A percentile compares a stretch with the other conserved stretches of the same genome.
Conservation (phyloP, 2,329 filamentous ascomycete genomes). For the Didymella pinodella region DNA sequence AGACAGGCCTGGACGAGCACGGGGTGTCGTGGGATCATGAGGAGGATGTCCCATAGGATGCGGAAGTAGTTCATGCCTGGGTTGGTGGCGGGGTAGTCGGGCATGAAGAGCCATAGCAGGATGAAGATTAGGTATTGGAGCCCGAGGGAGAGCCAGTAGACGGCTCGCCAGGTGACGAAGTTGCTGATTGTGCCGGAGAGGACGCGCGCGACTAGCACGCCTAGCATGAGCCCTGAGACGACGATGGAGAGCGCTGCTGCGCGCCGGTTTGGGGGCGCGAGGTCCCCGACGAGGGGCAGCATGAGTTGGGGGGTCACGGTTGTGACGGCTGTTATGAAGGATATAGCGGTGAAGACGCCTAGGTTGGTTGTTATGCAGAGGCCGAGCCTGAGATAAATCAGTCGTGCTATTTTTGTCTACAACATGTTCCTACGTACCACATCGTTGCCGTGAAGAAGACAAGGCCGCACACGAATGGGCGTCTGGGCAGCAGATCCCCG, state of each 20-base stretch:
- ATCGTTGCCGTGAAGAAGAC: constrained; percentile 72
- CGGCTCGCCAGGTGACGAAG: constrained; percentile 75
- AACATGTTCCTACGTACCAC: constrained; percentile 59
- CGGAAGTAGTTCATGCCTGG: constrained; percentile 71
- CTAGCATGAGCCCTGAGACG: constrained; percentile 76
- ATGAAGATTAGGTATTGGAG: constrained; percentile 72
- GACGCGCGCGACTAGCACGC: constrained; percentile 77
- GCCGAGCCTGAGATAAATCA: constrained; percentile 57
- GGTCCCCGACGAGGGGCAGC: constrained; percentile 81
- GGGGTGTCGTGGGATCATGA: constrained; percentile 70
- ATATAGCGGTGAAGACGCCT: constrained; percentile 70
- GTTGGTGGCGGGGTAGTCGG: constrained; percentile 80
- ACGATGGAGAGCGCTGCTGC: constrained; percentile 77
- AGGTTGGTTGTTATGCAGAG: constrained; percentile 74
- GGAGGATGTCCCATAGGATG: constrained; percentile 70
- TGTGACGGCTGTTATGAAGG: constrained; percentile 76
- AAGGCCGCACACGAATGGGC: constrained; percentile 73
- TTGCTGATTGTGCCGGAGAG: constrained; percentile 78
- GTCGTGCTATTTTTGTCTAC: background rate
- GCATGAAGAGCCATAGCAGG: constrained; percentile 76
- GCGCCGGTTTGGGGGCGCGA: constrained; percentile 73
- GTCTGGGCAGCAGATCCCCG: constrained; percentile 72
- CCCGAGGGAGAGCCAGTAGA: constrained; percentile 80
- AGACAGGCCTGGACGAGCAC: constrained; percentile 74
- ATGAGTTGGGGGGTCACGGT: constrained; percentile 79